These are phyloP conservation scores for Nidula niveotomentosa DNA, from an alignment of 1,284 basidiomycete species.

Conservation along the genomic window DNA sequence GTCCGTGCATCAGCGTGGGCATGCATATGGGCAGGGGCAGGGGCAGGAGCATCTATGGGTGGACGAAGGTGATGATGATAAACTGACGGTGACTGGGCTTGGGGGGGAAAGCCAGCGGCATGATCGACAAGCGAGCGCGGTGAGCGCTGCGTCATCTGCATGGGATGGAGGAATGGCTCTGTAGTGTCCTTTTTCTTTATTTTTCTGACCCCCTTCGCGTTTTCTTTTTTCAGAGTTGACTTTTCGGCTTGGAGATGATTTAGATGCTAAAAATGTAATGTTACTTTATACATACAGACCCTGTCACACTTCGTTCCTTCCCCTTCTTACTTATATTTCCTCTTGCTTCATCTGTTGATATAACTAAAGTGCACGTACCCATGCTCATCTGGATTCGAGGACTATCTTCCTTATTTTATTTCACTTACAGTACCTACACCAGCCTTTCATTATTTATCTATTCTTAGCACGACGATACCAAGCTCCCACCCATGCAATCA, in stretches of 20 bases:
- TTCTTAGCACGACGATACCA: constrained; percentile 18
- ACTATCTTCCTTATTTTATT: constrained; percentile 5
- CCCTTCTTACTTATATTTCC: too few relatives aligned
- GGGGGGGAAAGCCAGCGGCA: neutral
- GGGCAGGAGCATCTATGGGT: constrained; percentile 1
- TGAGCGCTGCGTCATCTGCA: constrained; percentile 12
- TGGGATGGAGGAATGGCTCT: constrained; percentile 44
- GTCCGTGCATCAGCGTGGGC: too few relatives aligned
- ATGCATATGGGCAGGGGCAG: neutral
- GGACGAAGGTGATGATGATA: constrained; percentile 13
- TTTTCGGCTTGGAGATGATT: too few relatives aligned
- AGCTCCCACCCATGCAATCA: constrained; percentile 14
- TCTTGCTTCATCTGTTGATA: too few relatives aligned
- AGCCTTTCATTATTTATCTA: constrained; percentile 19
- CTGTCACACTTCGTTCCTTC: too few relatives aligned
- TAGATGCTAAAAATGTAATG: too few relatives aligned
- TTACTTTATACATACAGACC: too few relatives aligned
- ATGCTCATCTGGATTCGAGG: neutral
- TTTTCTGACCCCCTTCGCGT: neutral
- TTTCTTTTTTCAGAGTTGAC: too few relatives aligned
- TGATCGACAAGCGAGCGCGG: constrained; percentile 26
- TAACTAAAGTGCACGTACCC: too few relatives aligned
- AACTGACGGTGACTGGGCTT: constrained; percentile 1
- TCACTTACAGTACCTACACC: constrained; percentile 24
- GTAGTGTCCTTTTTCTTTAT: constrained; percentile 21